Evolutionary conservation across 1,139 yeast genomes (phyloP), one percentile per base, ranked within the genome.

Genomic region (Yamadazyma sp.): DNA sequence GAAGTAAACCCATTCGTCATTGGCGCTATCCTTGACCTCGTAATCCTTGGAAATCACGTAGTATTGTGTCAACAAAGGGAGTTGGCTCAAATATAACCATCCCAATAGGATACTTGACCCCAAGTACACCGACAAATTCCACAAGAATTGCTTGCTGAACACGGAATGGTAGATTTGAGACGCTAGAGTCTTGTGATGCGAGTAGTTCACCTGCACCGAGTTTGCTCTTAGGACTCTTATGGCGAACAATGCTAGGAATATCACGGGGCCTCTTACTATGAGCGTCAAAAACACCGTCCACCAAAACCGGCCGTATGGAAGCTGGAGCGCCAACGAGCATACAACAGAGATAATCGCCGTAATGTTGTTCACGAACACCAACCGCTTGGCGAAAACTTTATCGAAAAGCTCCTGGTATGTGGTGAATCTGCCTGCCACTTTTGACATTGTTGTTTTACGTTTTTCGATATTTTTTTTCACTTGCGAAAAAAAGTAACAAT

Each of bases 1-100:
- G 50, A 65, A 73, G 53, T 70, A 83, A 4, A 82, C 71, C 65
- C 76, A 79, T 42, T 74, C 70, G 54, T 84, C 92, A 52, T 83
- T 85, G 39, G 82, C 56, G 38, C 74, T 68, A 1, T 86, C 83
- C 42, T 69, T 71, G 39, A 75, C 75, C 38, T 73, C 61, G 48
- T 68, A 73, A 66, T 79, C 66, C 56, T 75, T 62, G 50, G 77
- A 54, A 60, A 73, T 45, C 51, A 60, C 49, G 45, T 62, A 66
- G 45, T 62, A 69, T 30, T 66, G 57, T 26, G 46, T 48, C 23
- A 48, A 47, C 29, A 61, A 52, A 11, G 64, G 58, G 31, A 61
- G 54, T 44, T 62, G 72, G 33, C 54, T 52, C 14, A 63, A 45
- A 45, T 54, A 68, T 45, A 51, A 56, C 58, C 38, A 61, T 47